phyloP scores from a whole-genome alignment of 2,329 filamentous ascomycete species.

The Sphaerostilbella broomeana region DNA sequence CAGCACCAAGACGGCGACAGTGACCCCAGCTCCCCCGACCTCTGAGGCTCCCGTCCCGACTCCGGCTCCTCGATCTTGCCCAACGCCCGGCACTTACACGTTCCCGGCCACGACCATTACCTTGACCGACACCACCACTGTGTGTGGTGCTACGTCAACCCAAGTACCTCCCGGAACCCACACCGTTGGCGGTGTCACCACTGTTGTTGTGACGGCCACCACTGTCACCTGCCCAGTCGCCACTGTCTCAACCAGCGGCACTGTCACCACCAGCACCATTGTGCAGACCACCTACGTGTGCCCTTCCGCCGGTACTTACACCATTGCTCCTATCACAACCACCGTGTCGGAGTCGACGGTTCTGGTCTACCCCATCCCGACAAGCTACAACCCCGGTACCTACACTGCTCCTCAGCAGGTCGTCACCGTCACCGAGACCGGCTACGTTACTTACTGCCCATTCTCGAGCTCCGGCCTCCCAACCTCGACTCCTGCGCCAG shows the following conservation, averaged over 20 bases:
- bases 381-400: slow-evolving; percentile 60
- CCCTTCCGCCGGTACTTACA: slow-evolving; percentile 69
- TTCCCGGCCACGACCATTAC: slow-evolving; percentile 67
- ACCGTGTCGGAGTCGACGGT: slow-evolving; percentile 47
- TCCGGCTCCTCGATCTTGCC: slow-evolving; percentile 46
- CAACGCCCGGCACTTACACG: slow-evolving; percentile 66
- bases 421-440: slow-evolving; percentile 63
- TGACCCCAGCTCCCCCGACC: slow-evolving; percentile 29
- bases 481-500: slow-evolving; percentile 25
- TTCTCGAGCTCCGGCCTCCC: slow-evolving; percentile 43
- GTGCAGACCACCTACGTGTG: slow-evolving; percentile 66
- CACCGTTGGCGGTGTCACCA: slow-evolving; percentile 68
- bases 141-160: slow-evolving; percentile 57
- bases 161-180: slow-evolving; percentile 56
- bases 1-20: no score
- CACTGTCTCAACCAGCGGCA: slow-evolving; percentile 51
- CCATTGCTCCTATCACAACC: slow-evolving; percentile 62
- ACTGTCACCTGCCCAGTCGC: slow-evolving; percentile 66
- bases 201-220: slow-evolving; percentile 58
- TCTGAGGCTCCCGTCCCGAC: slow-evolving; percentile 39
- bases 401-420: slow-evolving; percentile 63
- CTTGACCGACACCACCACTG: slow-evolving; percentile 59
- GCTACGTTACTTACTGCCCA: slow-evolving; percentile 65
- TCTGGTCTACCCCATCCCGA: slow-evolving; percentile 59
- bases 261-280: slow-evolving; percentile 59